Base-by-base conservation (phyloP, 2,329 filamentous ascomycete species). In the Colletotrichum orbiculare region DNA sequence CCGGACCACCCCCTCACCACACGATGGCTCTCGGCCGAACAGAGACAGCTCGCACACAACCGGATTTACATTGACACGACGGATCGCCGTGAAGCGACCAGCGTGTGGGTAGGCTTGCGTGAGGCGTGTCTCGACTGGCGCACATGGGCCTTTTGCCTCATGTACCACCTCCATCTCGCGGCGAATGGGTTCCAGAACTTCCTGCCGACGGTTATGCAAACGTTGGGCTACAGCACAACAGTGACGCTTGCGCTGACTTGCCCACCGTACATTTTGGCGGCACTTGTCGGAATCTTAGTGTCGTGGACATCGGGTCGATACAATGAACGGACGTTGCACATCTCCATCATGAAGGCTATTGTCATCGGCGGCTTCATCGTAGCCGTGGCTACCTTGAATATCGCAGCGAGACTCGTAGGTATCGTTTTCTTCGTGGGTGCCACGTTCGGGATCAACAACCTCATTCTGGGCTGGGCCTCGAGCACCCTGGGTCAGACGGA, bases 141-240 rank as follows among this genome's bases (percentile, higher is more conserved):
- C 7, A 57, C 71, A 2, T 74, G 71, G 72, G 63, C 71, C 0
- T 62, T 74, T 25, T 71, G 69, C 2, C 64, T 72, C n/a, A 73
- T 73, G 67, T 69, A 72, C 43, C 69, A 73, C 58, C 65, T 72
- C 52, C 70, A 70, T 49, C 67, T 73, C 11, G 79, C 80, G 8
- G 81, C 81, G 12, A 82, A 81, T 46, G 90, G 91, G 5, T 94
- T 89, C 75, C 90, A 88, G 54, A 93, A 90, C 0, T 94, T 94
- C 73, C 78, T 95, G 48, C 93, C 93, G 0, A 91, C 89, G 15
- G 96, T 96, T 72, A 90, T 97, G 68, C 81, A 82, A 49, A 77
- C 77, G 63, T 79, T 84, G 72, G 79, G 79, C 59, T 82, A 74
- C 45, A 68, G 71, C 6, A 69, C 78, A 50, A 71, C 79, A 54